Conservation (phyloP, 768 basidiomycete genomes). For the Suillus subaureus region DNA sequence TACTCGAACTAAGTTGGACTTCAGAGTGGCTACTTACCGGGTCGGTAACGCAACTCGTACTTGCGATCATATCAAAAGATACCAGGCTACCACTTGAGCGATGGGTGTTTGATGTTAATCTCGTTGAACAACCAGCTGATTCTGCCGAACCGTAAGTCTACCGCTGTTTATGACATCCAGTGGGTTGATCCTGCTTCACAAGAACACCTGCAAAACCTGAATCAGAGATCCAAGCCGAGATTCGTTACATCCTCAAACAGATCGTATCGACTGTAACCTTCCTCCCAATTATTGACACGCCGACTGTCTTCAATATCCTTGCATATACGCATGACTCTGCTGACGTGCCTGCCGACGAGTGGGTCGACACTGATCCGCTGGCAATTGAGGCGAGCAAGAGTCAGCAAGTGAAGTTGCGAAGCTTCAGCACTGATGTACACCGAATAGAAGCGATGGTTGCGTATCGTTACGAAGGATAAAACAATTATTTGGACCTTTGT, state of each 20-base stretch:
- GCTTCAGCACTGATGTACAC: slow-evolving; percentile 98
- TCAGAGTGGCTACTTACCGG: slow-evolving; percentile 94
- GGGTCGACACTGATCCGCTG: slow-evolving; percentile 93
- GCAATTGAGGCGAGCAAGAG: slow-evolving; percentile 93
- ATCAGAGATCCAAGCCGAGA: slow-evolving; percentile 94
- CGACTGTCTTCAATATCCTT: slow-evolving; percentile 96
- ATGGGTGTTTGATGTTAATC: slow-evolving; percentile 97
- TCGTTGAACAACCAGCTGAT: slow-evolving; percentile 65
- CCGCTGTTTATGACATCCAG: slow-evolving; percentile 7
- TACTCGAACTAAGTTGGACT: neutral
- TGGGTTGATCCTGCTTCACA: neutral
- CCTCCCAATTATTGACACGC: slow-evolving; percentile 92
- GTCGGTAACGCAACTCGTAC: slow-evolving; percentile 90
- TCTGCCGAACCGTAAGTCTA: slow-evolving; percentile 50
- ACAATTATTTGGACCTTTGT: slow-evolving; percentile 1
- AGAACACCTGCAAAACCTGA: slow-evolving; percentile 71
- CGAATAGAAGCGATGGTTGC: slow-evolving; percentile 98
- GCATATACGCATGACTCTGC: slow-evolving; percentile 93
- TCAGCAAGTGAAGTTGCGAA: slow-evolving; percentile 92
- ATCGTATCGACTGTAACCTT: slow-evolving; percentile 98
- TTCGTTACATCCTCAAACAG: slow-evolving; percentile 96
- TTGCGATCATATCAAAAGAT: slow-evolving; percentile 96
- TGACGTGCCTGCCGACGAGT: slow-evolving; percentile 89
- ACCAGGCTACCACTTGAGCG: slow-evolving; percentile 89
- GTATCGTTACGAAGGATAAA: slow-evolving; percentile 86